Evolutionary conservation across 2,329 filamentous ascomycete species (phyloP).

Genomic region (Grosmannia huntii): DNA sequence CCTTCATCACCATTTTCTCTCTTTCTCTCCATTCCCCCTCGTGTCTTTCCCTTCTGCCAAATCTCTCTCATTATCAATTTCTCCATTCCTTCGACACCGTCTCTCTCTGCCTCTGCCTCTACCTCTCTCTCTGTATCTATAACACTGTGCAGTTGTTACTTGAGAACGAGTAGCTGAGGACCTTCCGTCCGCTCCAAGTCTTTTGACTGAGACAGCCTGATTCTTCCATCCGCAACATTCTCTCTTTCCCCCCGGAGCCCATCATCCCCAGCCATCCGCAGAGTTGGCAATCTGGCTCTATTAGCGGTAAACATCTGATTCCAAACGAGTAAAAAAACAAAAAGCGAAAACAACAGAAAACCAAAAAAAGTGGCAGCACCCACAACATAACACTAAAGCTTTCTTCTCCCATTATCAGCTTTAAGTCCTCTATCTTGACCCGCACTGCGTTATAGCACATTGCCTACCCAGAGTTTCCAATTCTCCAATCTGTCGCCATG

Average conservation of each 20-base stretch:
- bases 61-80: conserved; percentile 5
- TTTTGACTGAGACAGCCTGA: background rate
- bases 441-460: background rate
- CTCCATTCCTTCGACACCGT: background rate
- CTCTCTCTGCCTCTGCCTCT: conserved; percentile 8
- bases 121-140: background rate
- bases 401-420: background rate
- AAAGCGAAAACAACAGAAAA: background rate
- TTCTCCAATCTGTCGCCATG: conserved; percentile 32
- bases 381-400: background rate
- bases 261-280: background rate
- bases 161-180: background rate
- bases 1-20: conserved; percentile 5
- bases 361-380: background rate
- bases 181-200: background rate
- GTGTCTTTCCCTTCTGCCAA: background rate
- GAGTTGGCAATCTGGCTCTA: background rate
- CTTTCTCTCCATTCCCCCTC: background rate
- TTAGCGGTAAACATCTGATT: background rate
- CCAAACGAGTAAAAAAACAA: background rate
- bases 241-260: background rate
- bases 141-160: background rate
- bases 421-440: background rate
- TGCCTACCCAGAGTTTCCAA: background rate
- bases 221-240: background rate